phyloP scores from a whole-genome alignment of 2,329 filamentous ascomycete genomes.

The Colletotrichum ledebouriae region DNA sequence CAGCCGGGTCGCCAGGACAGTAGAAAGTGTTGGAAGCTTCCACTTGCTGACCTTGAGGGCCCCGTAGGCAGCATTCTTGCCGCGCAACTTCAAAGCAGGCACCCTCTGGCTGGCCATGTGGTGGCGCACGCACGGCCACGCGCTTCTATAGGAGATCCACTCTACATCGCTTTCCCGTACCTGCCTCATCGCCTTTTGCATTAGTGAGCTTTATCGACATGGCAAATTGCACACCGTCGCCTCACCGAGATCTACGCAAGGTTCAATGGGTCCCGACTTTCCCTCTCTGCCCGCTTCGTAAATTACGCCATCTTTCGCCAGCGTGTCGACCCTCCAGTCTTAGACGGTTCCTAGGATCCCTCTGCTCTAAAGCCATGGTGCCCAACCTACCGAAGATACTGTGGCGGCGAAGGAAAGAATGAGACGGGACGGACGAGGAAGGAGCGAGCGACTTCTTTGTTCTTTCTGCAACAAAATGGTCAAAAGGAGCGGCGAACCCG shows the following conservation, averaged over 20 bases:
- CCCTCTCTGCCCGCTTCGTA: neutral
- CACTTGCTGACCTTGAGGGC: slow-evolving; percentile 43
- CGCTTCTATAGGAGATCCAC: slow-evolving; percentile 10
- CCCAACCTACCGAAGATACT: neutral
- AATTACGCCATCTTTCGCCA: too few species aligned
- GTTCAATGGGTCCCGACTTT: neutral
- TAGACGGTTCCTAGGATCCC: neutral
- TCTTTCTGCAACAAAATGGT: slow-evolving; percentile 21
- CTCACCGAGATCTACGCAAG: slow-evolving; percentile 22
- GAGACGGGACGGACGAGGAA: slow-evolving; percentile 13
- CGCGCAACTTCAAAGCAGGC: slow-evolving; percentile 27
- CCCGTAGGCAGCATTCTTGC: slow-evolving; percentile 36
- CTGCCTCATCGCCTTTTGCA: slow-evolving; percentile 35
- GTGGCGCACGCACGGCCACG: slow-evolving; percentile 30
- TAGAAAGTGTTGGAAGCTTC: slow-evolving; percentile 43
- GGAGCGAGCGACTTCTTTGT: slow-evolving; percentile 32
- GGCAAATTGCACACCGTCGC: slow-evolving; percentile 25
- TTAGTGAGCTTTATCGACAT: slow-evolving; percentile 40
- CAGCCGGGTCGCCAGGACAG: slow-evolving; percentile 29
- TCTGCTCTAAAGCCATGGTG: neutral
- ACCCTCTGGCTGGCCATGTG: slow-evolving; percentile 7
- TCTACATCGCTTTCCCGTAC: slow-evolving; percentile 24
- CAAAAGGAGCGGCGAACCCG: slow-evolving; percentile 35
- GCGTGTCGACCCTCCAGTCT: neutral
- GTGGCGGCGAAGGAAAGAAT: slow-evolving; percentile 12